Evolutionary conservation across 805 yeast species (phyloP).

Genomic region (Metschnikowia borealis): DNA sequence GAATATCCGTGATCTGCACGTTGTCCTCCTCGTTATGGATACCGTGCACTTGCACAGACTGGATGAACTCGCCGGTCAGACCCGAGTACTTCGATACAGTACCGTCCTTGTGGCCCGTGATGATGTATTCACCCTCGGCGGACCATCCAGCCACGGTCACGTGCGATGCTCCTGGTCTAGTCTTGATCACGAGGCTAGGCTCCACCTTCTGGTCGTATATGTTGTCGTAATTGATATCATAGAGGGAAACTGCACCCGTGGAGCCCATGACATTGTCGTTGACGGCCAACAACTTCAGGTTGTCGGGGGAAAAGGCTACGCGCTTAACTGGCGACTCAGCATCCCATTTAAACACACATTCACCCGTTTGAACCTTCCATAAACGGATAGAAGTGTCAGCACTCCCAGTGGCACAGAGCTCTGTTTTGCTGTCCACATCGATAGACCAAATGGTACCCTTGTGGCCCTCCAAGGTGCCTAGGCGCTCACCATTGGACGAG

Average conservation of each 20-base stretch:
- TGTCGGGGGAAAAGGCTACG: slow-evolving; percentile 79
- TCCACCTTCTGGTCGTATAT: slow-evolving; percentile 44
- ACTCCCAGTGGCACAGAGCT: slow-evolving; percentile 77
- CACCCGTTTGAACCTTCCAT: slow-evolving; percentile 81
- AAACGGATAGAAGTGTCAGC: slow-evolving; percentile 84
- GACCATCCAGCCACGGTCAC: slow-evolving; percentile 87
- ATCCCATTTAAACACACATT: slow-evolving; percentile 66
- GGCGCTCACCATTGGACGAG: slow-evolving; percentile 91
- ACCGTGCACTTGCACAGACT: slow-evolving; percentile 65
- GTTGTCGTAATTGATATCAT: slow-evolving; percentile 51
- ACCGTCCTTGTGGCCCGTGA: slow-evolving; percentile 90
- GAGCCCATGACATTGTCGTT: slow-evolving; percentile 92
- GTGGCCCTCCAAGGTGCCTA: slow-evolving; percentile 84
- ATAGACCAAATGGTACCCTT: slow-evolving; percentile 94
- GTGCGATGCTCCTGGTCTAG: slow-evolving; percentile 55
- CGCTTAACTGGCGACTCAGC: slow-evolving; percentile 85
- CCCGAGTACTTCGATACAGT: slow-evolving; percentile 75
- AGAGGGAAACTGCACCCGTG: slow-evolving; percentile 71
- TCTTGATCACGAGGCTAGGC: slow-evolving; percentile 58
- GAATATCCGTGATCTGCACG: slow-evolving; percentile 72
- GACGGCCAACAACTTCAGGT: slow-evolving; percentile 63
- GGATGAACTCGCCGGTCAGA: slow-evolving; percentile 64
- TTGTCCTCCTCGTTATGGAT: slow-evolving; percentile 47
- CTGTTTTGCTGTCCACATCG: slow-evolving; percentile 72
- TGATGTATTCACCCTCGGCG: slow-evolving; percentile 63